These are phyloP conservation scores for Dothidotthia symphoricarpi DNA, from an alignment of 2,329 filamentous ascomycete species.

Conservation along the genomic window DNA sequence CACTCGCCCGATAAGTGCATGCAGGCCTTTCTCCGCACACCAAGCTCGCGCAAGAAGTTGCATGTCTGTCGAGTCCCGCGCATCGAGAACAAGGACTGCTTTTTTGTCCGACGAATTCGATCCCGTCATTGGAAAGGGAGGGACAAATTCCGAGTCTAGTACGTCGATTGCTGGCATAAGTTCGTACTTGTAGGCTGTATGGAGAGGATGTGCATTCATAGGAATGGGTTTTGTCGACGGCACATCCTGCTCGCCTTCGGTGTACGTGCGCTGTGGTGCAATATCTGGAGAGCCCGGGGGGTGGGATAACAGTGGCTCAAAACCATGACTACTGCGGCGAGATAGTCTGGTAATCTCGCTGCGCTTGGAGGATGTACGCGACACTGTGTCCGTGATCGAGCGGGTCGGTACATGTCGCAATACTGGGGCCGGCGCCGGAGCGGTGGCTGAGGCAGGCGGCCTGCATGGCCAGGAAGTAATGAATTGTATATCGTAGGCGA, in stretches of 20 bases:
- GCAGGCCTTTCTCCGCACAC: constrained; percentile 71
- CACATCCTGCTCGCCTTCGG: constrained; percentile 17
- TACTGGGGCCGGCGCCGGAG: constrained; percentile 8
- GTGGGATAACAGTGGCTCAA: constrained; percentile 36
- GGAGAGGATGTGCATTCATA: constrained; percentile 42
- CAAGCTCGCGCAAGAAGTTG: constrained; percentile 70
- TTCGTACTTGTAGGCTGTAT: constrained; percentile 40
- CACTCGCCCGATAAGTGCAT: constrained; percentile 67
- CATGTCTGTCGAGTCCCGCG: constrained; percentile 60
- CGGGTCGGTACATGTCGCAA: constrained; percentile 26
- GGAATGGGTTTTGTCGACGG: constrained; percentile 16
- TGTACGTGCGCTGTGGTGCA: constrained; percentile 27
- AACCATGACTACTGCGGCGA: constrained; percentile 37
- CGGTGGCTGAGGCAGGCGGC: constrained; percentile 37
- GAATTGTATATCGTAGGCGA: constrained; percentile 55
- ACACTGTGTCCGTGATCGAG: constrained; percentile 23
- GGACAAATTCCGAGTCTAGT: constrained; percentile 25
- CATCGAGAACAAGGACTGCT: constrained; percentile 46
- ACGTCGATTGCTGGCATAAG: constrained; percentile 37
- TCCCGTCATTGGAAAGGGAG: constrained; percentile 25
- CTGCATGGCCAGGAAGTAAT: constrained; percentile 56
- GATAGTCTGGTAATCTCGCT: constrained; percentile 24
- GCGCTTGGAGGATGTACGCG: constrained; percentile 35
- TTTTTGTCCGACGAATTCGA: constrained; percentile 24
- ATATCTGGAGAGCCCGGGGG: constrained; percentile 31